A percentile compares a stretch with the other conserved stretches of the same genome.
Evolutionary conservation across 208 protist genomes (phyloP).

Genomic region (Wallacemonas sp.): DNA sequence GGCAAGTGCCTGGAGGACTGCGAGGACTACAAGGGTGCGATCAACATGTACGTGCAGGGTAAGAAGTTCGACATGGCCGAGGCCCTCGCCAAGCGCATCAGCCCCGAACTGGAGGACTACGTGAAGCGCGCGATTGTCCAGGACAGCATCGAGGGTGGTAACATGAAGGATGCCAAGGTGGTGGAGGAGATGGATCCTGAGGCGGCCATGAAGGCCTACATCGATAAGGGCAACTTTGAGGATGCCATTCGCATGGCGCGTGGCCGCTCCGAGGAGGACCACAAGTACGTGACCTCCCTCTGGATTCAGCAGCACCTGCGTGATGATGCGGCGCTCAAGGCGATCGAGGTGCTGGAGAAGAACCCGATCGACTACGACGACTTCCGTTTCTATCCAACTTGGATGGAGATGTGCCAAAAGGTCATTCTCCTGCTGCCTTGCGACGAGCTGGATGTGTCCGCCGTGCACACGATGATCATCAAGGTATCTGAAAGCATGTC

Average conservation of each 20-base stretch:
- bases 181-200: conserved; percentile 90
- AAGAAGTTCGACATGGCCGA: conserved; percentile 93
- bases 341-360: conserved; percentile 63
- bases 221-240: conserved; percentile 76
- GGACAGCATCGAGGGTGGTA: conserved; percentile 82
- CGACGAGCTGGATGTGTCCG: conserved; percentile 45
- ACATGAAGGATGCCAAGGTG: conserved; percentile 74
- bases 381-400: conserved; percentile 91
- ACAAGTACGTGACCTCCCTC: conserved; percentile 69
- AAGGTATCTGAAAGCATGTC: conserved; percentile 77
- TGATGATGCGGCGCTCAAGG: conserved; percentile 48
- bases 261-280: conserved; percentile 61
- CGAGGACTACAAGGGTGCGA: conserved; percentile 91
- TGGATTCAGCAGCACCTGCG: conserved; percentile 77
- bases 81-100: conserved; percentile 80
- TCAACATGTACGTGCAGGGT: conserved; percentile 94
- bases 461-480: conserved; percentile 65
- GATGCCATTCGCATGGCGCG: conserved; percentile 83
- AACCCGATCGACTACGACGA: conserved; percentile 74
- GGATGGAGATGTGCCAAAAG: conserved; percentile 65
- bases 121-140: conserved; percentile 89
- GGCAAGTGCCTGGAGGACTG: conserved; percentile 90
- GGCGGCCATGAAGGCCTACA: conserved; percentile 89
- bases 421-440: conserved; percentile 46
- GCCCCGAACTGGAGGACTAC: conserved; percentile 85